Base-by-base conservation (phyloP, 1,284 basidiomycete species). In the Coniophora puteana region DNA sequence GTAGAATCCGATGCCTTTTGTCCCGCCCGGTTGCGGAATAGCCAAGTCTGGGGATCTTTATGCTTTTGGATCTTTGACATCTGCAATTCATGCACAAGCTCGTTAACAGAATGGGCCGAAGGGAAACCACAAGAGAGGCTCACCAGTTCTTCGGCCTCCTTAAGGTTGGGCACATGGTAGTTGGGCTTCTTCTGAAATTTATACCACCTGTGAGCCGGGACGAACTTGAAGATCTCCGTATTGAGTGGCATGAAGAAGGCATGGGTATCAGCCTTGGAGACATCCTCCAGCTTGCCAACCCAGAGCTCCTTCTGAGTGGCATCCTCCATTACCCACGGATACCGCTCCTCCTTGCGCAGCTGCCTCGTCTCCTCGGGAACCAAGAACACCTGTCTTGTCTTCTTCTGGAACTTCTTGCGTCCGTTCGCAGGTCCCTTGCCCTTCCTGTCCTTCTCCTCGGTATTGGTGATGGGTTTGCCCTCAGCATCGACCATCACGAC, bases 311-410 rank as follows among this genome's bases (percentile, higher is more conserved):
- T 65, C 40, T 78, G 74, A 31, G 59, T 57, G 34, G 72, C 76
- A 57, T 91, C 89, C 66, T 93, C 90, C 65, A 93, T 76, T 32
- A 93, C 80, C 91, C 90, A 93, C 2, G 91, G 90, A 60, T 86
- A 87, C 50, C 86, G 71, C 63, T 93, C 91, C 66, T 93, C 89
- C 54, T 74, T 76, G 56, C 84, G 70, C 51, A 92, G 68, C 64
- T 82, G 76, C 40, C 83, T 67, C 34, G 75, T 66, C 18, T 82
- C 78, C 35, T 87, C 83, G 1, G 80, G 72, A 4, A 84, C 79
- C 41, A 80, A 74, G 61, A 83, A 89, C 21, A 92, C 86, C 67
- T 93, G 89, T 45, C 75, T 72, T 25, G 87, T 91, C 69, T 91
- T 92, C 67, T 89, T 87, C 71, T 88, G 80, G 51, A 89, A 87